These are phyloP conservation scores for Eragrostis tef DNA, from an alignment of 202 grass and related monocot genomes.

Conservation along the genomic window DNA sequence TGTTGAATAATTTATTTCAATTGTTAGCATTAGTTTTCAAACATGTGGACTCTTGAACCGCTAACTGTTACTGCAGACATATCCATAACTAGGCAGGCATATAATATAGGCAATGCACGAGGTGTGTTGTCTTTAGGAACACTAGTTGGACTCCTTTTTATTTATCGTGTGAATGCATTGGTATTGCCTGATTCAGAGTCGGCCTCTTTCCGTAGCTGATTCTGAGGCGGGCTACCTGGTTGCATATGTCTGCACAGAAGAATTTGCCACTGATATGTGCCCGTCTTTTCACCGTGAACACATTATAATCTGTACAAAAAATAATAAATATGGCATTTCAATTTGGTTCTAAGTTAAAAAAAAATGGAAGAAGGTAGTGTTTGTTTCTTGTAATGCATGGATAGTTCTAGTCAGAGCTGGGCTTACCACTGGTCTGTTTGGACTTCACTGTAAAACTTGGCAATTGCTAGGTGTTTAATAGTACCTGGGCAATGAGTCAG, in stretches of 20 bases:
- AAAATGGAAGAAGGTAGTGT: not conserved
- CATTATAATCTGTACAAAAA: slow-evolving; percentile 21
- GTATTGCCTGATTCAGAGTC: not conserved
- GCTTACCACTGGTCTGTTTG: slow-evolving; percentile 22
- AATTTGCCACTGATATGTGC: slow-evolving; percentile 28
- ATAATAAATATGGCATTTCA: slow-evolving; percentile 15
- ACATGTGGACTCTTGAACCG: slow-evolving; percentile 1
- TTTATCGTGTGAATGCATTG: not conserved
- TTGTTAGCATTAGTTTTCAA: slow-evolving; percentile 38
- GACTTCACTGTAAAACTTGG: not conserved
- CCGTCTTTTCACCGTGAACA: slow-evolving; percentile 28
- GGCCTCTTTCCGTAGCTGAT: slow-evolving; percentile 29
- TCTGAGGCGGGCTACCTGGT: slow-evolving; percentile 8
- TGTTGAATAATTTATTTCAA: slow-evolving; percentile 43
- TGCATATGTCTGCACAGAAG: not conserved
- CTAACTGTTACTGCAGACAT: slow-evolving; percentile 14
- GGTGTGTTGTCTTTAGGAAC: slow-evolving; percentile 24
- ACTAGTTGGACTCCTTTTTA: not conserved
- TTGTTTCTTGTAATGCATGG: slow-evolving; percentile 31
- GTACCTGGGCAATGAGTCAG: not conserved
- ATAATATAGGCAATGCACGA: slow-evolving; percentile 10
- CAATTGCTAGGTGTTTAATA: not conserved
- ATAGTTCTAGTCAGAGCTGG: slow-evolving; percentile 29
- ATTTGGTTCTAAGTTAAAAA: slow-evolving; percentile 10
- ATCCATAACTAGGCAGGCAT: slow-evolving; percentile 1